A percentile compares a stretch with the other conserved stretches of the same genome.
Evolutionary conservation across 1,284 basidiomycete genomes (phyloP).

Genomic region (Vanrija pseudolonga): DNA sequence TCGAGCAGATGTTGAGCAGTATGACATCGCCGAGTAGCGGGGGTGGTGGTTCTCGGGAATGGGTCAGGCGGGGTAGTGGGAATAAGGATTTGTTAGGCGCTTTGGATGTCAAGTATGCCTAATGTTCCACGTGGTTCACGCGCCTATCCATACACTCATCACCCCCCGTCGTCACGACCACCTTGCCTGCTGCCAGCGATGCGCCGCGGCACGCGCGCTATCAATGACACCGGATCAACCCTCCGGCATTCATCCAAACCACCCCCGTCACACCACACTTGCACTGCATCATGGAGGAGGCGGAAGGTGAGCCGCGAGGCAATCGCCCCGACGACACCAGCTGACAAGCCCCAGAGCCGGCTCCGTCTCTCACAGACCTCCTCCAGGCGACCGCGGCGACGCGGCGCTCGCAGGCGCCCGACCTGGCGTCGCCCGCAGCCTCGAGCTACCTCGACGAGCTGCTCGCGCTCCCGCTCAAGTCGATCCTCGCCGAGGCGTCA

Average conservation of each 20-base stretch:
- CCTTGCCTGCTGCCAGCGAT: too few relatives aligned
- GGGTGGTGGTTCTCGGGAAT: too few relatives aligned
- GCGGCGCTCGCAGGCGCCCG: slow-evolving; percentile 9
- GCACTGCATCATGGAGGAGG: slow-evolving; percentile 19
- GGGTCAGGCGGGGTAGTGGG: too few relatives aligned
- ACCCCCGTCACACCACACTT: not conserved
- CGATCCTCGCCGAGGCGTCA: slow-evolving; percentile 66
- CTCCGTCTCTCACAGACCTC: slow-evolving; percentile 32
- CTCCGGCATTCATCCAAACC: not conserved
- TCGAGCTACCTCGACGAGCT: slow-evolving; percentile 53
- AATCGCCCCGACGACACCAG: not conserved
- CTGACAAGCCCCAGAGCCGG: slow-evolving; percentile 11
- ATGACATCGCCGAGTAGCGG: too few relatives aligned
- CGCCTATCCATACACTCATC: too few relatives aligned
- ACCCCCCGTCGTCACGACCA: too few relatives aligned
- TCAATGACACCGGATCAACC: not conserved
- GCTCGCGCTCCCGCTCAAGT: slow-evolving; percentile 61
- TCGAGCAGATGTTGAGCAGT: too few relatives aligned
- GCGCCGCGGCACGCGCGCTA: too few relatives aligned
- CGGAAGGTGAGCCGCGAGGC: slow-evolving; percentile 9
- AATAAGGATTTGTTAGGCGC: too few relatives aligned
- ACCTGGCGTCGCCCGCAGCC: slow-evolving; percentile 22
- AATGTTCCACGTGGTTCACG: too few relatives aligned
- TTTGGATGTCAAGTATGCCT: too few relatives aligned
- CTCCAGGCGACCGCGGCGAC: slow-evolving; percentile 18